These are phyloP conservation scores for Camellia lanceoleosa DNA, from an alignment of 148 eudicot genomes.

Conservation along the genomic window DNA sequence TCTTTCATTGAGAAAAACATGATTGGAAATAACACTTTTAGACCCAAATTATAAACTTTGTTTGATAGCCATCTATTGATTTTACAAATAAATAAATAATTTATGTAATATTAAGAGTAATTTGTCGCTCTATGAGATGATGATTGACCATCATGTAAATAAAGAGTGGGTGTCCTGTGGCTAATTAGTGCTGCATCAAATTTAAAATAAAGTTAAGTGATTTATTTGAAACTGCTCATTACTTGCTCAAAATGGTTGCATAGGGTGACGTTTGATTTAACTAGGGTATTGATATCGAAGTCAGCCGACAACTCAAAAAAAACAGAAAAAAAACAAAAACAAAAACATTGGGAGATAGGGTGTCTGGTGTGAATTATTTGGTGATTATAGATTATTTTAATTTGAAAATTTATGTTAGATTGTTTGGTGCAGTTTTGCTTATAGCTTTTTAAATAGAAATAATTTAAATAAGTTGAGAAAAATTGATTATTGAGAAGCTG, in stretches of 20 bases:
- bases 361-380: too few species aligned
- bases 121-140: slow-evolving; percentile 11
- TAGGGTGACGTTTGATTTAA: background rate
- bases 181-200: slow-evolving; percentile 5
- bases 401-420: too few species aligned
- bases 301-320: too few species aligned
- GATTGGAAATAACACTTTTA: too few species aligned
- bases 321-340: background rate
- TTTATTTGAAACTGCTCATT: background rate
- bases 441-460: too few species aligned
- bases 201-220: background rate
- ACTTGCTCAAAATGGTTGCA: background rate
- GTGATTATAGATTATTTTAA: too few species aligned
- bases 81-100: too few species aligned
- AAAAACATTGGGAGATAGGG: background rate
- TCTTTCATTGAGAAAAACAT: background rate
- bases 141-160: slow-evolving; percentile 19
- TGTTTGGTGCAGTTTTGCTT: too few species aligned
- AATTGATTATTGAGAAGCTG: too few species aligned
- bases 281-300: background rate
- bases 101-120: background rate
- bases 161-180: slow-evolving; percentile 9
- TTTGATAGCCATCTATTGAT: too few species aligned
- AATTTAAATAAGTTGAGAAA: too few species aligned
- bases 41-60: too few species aligned